Evolutionary conservation across 805 yeast species (phyloP).

Genomic region (Myxozyma lipomycoides): DNA sequence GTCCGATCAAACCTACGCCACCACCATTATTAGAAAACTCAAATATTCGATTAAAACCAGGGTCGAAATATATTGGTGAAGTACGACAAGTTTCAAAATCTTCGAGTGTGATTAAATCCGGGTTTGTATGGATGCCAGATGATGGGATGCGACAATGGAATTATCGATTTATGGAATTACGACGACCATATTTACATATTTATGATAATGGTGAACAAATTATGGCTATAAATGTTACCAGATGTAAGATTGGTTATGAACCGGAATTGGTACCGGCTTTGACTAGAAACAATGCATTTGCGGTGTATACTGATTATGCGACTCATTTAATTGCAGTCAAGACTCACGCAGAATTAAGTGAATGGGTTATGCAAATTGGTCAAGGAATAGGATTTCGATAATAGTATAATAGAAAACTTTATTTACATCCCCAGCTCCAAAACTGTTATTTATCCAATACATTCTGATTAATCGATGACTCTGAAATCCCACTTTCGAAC

Average conservation of each 20-base stretch:
- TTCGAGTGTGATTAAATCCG: constrained; percentile 8
- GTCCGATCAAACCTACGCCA: background rate
- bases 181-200: constrained; percentile 24
- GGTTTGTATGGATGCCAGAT: constrained; percentile 19
- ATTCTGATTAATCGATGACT: no score
- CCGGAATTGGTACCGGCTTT: constrained; percentile 17
- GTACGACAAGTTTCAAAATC: constrained; percentile 20
- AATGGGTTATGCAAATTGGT: constrained; percentile 23
- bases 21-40: background rate
- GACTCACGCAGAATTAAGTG: constrained; percentile 17
- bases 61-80: constrained; percentile 18
- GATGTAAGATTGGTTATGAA: constrained; percentile 19
- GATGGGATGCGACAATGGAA: constrained; percentile 22
- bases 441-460: no score
- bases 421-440: no score
- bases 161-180: constrained; percentile 19
- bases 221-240: constrained; percentile 17
- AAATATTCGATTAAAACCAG: constrained; percentile 1
- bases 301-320: constrained; percentile 15
- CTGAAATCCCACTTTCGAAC: background rate
- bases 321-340: constrained; percentile 19
- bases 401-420: no score
- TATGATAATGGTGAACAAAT: constrained; percentile 15
- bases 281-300: constrained; percentile 12
- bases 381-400: constrained; percentile 7